These are phyloP conservation scores for Penicillium oxalicum DNA, from an alignment of 2,329 filamentous ascomycete species.

Conservation along the genomic window DNA sequence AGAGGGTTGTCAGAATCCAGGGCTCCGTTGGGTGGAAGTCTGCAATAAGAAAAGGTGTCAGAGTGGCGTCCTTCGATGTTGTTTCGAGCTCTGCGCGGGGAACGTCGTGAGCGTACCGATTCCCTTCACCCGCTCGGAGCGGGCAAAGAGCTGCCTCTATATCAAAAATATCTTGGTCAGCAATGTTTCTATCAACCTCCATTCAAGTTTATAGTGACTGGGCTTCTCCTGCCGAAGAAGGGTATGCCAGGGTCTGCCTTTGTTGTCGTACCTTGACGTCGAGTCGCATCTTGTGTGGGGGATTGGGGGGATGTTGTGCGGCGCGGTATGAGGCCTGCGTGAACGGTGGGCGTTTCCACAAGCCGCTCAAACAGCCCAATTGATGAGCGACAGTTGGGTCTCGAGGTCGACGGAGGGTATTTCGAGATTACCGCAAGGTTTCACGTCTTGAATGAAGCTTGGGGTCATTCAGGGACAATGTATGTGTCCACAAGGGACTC, in stretches of 20 bases:
- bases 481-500: conserved; percentile 28
- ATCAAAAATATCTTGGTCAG: conserved; percentile 36
- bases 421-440: conserved; percentile 13
- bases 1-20: conserved; percentile 79
- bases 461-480: conserved; percentile 23
- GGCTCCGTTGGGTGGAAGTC: conserved; percentile 1
- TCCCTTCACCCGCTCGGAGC: conserved; percentile 92
- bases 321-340: conserved; percentile 29
- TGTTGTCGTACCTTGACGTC: conserved; percentile 51
- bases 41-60: background rate
- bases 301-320: conserved; percentile 29
- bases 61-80: background rate
- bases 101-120: conserved; percentile 96
- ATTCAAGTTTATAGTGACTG: background rate
- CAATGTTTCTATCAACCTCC: conserved; percentile 9
- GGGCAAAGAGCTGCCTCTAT: conserved; percentile 74
- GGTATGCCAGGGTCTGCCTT: conserved; percentile 2
- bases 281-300: conserved; percentile 49
- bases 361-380: conserved; percentile 32
- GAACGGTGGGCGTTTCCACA: conserved; percentile 26
- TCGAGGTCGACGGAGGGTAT: conserved; percentile 10
- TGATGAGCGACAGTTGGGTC: conserved; percentile 12
- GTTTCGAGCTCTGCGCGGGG: conserved; percentile 62
- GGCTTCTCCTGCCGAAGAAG: background rate
- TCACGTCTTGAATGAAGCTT: conserved; percentile 18